A percentile compares a stretch with the other conserved stretches of the same genome.
Conservation (phyloP, 139 green algal species). For the Coelastrella sp. region DNA sequence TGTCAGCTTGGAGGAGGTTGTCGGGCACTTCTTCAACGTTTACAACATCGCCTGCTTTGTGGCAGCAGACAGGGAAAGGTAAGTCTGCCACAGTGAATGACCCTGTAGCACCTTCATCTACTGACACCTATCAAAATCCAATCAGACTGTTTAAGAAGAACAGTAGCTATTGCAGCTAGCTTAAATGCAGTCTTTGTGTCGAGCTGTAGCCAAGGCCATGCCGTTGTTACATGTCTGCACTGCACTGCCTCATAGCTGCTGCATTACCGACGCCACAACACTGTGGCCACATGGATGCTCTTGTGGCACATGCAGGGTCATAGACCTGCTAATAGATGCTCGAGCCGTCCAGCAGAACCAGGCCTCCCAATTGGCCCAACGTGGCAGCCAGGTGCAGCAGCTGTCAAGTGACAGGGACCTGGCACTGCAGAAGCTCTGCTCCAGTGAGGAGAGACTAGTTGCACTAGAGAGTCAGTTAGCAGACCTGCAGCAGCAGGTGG, state of each 20-base stretch:
- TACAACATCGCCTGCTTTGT: constrained; percentile 43
- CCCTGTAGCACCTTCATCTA: neutral
- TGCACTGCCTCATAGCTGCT: no score
- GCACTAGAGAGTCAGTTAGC: neutral
- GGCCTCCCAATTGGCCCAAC: neutral
- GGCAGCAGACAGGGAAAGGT: constrained; percentile 42
- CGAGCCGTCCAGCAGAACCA: neutral
- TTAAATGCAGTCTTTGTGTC: no score
- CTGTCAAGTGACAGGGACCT: constrained; percentile 10
- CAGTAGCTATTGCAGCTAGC: no score
- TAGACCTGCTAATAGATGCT: constrained; percentile 29
- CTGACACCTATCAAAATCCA: neutral
- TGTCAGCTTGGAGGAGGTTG: constrained; percentile 18
- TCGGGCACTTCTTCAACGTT: constrained; percentile 41
- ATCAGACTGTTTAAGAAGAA: neutral
- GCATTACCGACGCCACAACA: neutral
- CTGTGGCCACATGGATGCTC: neutral
- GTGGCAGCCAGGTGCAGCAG: constrained; percentile 11
- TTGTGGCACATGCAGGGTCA: neutral
- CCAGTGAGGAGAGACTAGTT: constrained; percentile 31
- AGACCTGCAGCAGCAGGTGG: constrained; percentile 9
- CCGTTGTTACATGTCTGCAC: no score
- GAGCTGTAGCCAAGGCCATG: no score
- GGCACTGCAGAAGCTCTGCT: constrained; percentile 18
- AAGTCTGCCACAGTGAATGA: neutral